Base-by-base conservation (phyloP, 257 asterid genomes). In the Petrea volubilis region DNA sequence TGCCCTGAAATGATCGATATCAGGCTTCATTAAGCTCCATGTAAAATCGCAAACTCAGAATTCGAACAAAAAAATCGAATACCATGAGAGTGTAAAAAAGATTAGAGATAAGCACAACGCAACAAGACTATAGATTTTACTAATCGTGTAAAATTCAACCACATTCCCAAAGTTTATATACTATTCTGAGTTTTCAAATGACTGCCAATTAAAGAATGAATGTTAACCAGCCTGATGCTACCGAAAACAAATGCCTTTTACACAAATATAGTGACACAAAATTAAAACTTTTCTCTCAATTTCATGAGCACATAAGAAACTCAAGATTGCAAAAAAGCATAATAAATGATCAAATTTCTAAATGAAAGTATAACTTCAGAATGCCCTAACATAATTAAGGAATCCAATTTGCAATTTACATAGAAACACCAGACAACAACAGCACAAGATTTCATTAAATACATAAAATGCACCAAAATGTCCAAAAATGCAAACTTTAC, bases 1-100 rank as follows among this genome's bases (percentile, higher is more conserved):
- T 20, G 89, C 91, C 85, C 91, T 83, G 82, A 8, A 51, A n/a
- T 21, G 29, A 51, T 21, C 29, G 9, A 20, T n/a, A n/a, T 20
- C 20, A 51, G 28, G 29, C 28, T 51, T 5, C 20, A 14, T 51
- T 51, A 20, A 20, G 58, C 28, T 20, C 29, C 58, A 51, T 8
- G 58, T 47, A 52, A 3, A 12, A 52, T 23, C 60, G 24, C 33
- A 52, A 52, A 11, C 15, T 23, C 28, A 3, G 28, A 52, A 52
- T 2, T 25, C 3, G 24, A 49, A 49, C 24, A 18, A 18, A 49
- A 49, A 1, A 18, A n/a, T 6, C 17, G 2, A 41, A 17, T 13
- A 12, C 49, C 49, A 4, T 12, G 14, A 2, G 49, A 41, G 24
- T 6, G 53, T 47, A 47, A 17, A 23, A 14, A 14, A 5, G n/a